These are phyloP conservation scores for Gardenia jasminoides DNA, from an alignment of 257 asterid species.

Conservation along the genomic window DNA sequence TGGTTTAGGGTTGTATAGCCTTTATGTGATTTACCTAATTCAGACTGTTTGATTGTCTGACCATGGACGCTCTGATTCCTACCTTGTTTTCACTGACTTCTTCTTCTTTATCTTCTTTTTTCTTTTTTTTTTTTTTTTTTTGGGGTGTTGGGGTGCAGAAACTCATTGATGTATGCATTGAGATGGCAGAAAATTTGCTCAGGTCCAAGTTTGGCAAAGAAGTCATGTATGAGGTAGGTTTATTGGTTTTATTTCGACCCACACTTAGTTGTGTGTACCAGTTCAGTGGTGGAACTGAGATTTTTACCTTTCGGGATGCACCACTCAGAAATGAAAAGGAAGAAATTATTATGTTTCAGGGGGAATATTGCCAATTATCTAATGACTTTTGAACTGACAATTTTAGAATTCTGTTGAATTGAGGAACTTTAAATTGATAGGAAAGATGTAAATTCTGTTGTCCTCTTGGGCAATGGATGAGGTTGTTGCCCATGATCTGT, in stretches of 20 bases:
- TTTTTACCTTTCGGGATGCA: neutral
- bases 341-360: neutral
- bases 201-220: constrained; percentile 80
- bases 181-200: constrained; percentile 54
- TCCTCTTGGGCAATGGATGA: too few relatives aligned
- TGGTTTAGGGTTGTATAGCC: neutral
- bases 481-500: neutral
- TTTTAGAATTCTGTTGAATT: neutral
- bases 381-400: neutral
- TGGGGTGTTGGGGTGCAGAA: constrained; percentile 61
- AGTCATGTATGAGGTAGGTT: constrained; percentile 72
- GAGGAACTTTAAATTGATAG: neutral
- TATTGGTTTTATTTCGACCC: neutral
- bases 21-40: neutral
- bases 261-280: neutral
- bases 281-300: neutral
- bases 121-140: neutral
- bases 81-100: neutral
- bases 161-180: constrained; percentile 68
- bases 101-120: neutral
- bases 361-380: neutral
- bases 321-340: neutral
- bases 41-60: neutral
- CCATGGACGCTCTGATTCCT: neutral
- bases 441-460: too few relatives aligned